phyloP scores from a whole-genome alignment of 2,329 filamentous ascomycete genomes.

The Thyridium curvatum region DNA sequence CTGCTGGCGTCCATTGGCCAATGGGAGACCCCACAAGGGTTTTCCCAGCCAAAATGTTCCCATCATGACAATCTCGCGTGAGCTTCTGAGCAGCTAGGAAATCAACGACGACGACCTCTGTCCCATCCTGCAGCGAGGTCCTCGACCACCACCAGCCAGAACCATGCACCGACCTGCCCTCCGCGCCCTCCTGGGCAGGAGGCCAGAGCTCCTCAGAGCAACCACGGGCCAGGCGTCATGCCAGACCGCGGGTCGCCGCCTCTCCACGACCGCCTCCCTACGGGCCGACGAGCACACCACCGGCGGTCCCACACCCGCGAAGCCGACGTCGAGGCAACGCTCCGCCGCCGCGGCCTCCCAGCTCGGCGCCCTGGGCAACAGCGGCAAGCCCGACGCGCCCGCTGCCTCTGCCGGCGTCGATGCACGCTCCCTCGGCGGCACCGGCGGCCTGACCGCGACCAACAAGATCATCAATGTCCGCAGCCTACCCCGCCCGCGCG shows the following conservation, averaged over 20 bases:
- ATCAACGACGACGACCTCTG: no score
- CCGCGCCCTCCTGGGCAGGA: slow-evolving; percentile 8
- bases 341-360: slow-evolving; percentile 14
- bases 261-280: slow-evolving; percentile 9
- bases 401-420: slow-evolving; percentile 3
- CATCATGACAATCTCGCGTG: no score
- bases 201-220: background rate
- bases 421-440: slow-evolving; percentile 2
- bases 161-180: slow-evolving; percentile 11
- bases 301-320: background rate
- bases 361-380: slow-evolving; percentile 10
- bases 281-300: slow-evolving; percentile 3
- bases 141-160: no score
- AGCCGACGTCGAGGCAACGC: slow-evolving; percentile 9
- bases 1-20: no score
- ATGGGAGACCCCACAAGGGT: no score
- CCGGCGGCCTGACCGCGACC: background rate
- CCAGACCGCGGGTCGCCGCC: background rate
- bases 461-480: slow-evolving; percentile 19
- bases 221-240: background rate
- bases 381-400: background rate
- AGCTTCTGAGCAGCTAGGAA: no score
- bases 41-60: no score
- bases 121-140: no score
- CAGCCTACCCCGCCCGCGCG: slow-evolving; percentile 8